Evolutionary conservation across 75 land plant species (phyloP).

Genomic region (Ceratopteris richardii): DNA sequence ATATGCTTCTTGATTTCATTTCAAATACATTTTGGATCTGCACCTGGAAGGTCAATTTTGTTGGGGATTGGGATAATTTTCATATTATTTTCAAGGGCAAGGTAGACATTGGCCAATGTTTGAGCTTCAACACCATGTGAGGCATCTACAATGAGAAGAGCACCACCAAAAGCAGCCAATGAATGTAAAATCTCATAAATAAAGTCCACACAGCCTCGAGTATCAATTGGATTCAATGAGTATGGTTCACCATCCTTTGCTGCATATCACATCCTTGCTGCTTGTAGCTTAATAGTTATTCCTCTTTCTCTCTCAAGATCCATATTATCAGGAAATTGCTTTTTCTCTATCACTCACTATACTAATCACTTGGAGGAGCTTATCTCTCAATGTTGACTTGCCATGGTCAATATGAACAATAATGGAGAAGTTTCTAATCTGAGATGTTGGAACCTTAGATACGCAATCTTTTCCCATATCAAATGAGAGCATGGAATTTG

Average conservation of each 20-base stretch:
- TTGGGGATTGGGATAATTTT: too few relatives aligned
- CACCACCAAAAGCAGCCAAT: conserved; percentile 98
- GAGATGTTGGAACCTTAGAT: conserved; percentile 85
- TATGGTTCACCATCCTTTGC: conserved; percentile 49
- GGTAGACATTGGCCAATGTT: too few relatives aligned
- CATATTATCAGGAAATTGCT: conserved; percentile 98
- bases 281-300: conserved; percentile 97
- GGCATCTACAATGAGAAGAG: conserved; percentile 98
- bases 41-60: too few relatives aligned
- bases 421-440: conserved; percentile 90
- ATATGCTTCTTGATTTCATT: too few relatives aligned
- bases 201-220: conserved; percentile 98
- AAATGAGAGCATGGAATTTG: too few relatives aligned
- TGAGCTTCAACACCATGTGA: too few relatives aligned
- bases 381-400: conserved; percentile 96
- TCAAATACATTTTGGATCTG: too few relatives aligned
- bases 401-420: conserved; percentile 99
- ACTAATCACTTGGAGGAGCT: conserved; percentile 80
- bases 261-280: conserved; percentile 92
- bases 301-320: conserved; percentile 98
- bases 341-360: conserved; percentile 86
- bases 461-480: too few relatives aligned
- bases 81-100: too few relatives aligned
- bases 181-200: conserved; percentile 99
- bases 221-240: conserved; percentile 93